Evolutionary conservation across 495 filamentous ascomycete species (phyloP).

Genomic region (Symbiotaphrina buchneri): DNA sequence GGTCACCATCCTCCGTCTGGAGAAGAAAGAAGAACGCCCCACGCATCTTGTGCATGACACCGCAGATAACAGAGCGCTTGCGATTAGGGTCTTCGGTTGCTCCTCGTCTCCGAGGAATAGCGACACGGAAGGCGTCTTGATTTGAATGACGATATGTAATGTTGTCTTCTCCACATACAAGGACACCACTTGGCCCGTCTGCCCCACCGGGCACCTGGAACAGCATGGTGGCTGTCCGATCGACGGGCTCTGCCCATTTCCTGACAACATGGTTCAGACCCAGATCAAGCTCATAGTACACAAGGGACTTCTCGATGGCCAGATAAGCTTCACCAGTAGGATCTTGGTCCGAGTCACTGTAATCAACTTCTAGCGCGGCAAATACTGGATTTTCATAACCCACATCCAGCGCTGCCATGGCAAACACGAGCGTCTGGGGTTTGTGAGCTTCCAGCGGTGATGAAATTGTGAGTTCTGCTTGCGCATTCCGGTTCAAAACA

Average conservation of each 20-base stretch:
- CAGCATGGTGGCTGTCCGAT: conserved; percentile 69
- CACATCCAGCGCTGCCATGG: conserved; percentile 68
- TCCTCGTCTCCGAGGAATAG: conserved; percentile 69
- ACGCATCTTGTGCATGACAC: conserved; percentile 90
- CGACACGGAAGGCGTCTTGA: conserved; percentile 68
- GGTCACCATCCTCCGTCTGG: conserved; percentile 86
- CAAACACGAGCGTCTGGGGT: conserved; percentile 78
- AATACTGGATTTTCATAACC: conserved; percentile 96
- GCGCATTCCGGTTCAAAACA: conserved; percentile 85
- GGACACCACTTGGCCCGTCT: conserved; percentile 81
- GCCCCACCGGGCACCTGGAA: conserved; percentile 92
- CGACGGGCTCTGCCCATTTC: conserved; percentile 86
- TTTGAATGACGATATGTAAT: conserved; percentile 91
- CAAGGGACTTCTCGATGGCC: conserved; percentile 68
- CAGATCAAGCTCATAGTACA: conserved; percentile 94
- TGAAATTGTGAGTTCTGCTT: conserved; percentile 87
- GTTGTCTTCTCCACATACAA: conserved; percentile 86
- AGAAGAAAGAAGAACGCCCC: conserved; percentile 97
- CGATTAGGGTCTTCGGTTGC: conserved; percentile 80
- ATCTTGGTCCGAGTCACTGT: conserved; percentile 79
- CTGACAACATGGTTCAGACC: conserved; percentile 92
- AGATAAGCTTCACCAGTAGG: conserved; percentile 61
- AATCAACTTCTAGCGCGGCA: conserved; percentile 84
- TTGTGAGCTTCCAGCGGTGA: conserved; percentile 96
- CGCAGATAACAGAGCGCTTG: conserved; percentile 65